Evolutionary conservation across 805 yeast genomes (phyloP).

Genomic region (Cyberlindnera suaveolens): DNA sequence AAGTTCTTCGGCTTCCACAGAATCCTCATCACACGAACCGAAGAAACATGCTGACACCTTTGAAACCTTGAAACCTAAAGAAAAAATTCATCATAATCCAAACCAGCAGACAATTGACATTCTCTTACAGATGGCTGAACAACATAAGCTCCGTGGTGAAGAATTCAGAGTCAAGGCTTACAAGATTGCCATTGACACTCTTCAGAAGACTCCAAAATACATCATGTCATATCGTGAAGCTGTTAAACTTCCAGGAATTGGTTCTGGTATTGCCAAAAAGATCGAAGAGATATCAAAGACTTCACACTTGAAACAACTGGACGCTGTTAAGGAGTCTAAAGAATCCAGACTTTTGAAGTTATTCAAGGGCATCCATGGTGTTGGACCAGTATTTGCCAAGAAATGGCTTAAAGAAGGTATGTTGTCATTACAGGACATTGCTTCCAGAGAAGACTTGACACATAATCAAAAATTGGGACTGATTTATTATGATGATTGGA

Average conservation of each 20-base stretch:
- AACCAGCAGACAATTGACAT: slow-evolving; percentile 17
- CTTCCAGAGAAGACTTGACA: slow-evolving; percentile 23
- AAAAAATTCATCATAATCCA: slow-evolving; percentile 12
- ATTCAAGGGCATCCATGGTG: slow-evolving; percentile 41
- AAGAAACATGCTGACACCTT: background rate
- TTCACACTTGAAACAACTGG: slow-evolving; percentile 23
- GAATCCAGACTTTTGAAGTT: slow-evolving; percentile 22
- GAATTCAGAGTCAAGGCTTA: slow-evolving; percentile 36
- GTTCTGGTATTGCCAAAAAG: slow-evolving; percentile 34
- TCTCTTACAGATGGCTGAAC: slow-evolving; percentile 17
- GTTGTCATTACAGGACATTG: slow-evolving; percentile 34
- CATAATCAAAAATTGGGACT: slow-evolving; percentile 33
- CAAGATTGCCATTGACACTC: slow-evolving; percentile 35
- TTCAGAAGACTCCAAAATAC: slow-evolving; percentile 22
- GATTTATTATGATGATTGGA: slow-evolving; percentile 42
- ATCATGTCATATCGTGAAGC: slow-evolving; percentile 36
- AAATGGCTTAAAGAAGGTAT: slow-evolving; percentile 34
- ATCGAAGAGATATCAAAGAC: slow-evolving; percentile 41
- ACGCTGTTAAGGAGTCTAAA: slow-evolving; percentile 21
- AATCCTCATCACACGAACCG: background rate
- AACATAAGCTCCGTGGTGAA: slow-evolving; percentile 25
- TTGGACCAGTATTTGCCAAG: slow-evolving; percentile 38
- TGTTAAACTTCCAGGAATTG: slow-evolving; percentile 32
- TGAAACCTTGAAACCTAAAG: background rate
- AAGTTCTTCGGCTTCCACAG: background rate